Evolutionary conservation across 2,329 filamentous ascomycete species (phyloP).

Genomic region (Trichoderma citrinoviride): DNA sequence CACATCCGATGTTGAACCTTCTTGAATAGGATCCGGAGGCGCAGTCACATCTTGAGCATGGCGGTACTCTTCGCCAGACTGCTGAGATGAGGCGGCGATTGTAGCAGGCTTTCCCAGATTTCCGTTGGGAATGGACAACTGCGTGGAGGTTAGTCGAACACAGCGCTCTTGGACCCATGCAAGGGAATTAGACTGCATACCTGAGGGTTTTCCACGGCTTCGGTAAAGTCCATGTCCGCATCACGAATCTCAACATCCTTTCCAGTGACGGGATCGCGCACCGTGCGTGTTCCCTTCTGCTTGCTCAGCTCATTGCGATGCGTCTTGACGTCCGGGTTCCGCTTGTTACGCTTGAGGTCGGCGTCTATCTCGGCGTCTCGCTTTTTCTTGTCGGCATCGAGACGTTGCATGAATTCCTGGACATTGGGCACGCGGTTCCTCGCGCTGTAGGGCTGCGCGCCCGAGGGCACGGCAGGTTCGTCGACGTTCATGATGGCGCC

Average conservation of each 20-base stretch:
- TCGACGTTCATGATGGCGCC: slow-evolving; percentile 38
- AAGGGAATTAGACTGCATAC: slow-evolving; percentile 40
- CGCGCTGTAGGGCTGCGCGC: slow-evolving; percentile 72
- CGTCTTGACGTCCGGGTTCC: slow-evolving; percentile 39
- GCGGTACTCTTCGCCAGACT: slow-evolving; percentile 77
- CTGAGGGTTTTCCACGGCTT: slow-evolving; percentile 68
- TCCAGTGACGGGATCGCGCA: slow-evolving; percentile 87
- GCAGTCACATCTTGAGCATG: slow-evolving; percentile 84
- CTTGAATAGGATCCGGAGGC: slow-evolving; percentile 80
- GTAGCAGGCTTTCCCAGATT: slow-evolving; percentile 76
- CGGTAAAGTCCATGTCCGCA: slow-evolving; percentile 65
- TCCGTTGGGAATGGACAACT: slow-evolving; percentile 84
- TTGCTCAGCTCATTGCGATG: slow-evolving; percentile 43
- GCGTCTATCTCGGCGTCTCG: slow-evolving; percentile 71
- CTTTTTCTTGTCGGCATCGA: slow-evolving; percentile 76
- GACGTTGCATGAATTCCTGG: slow-evolving; percentile 72
- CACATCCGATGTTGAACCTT: slow-evolving; percentile 84
- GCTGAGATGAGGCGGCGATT: slow-evolving; percentile 66
- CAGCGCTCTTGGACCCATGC: background rate
- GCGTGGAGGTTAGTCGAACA: slow-evolving; percentile 13
- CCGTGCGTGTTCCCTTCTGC: slow-evolving; percentile 59
- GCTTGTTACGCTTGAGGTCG: slow-evolving; percentile 41
- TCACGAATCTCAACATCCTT: slow-evolving; percentile 84
- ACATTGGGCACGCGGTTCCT: slow-evolving; percentile 84
- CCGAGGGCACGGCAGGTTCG: slow-evolving; percentile 44